These are phyloP conservation scores for Sicyos edulis DNA, from an alignment of 306 rosid species.

Conservation along the genomic window DNA sequence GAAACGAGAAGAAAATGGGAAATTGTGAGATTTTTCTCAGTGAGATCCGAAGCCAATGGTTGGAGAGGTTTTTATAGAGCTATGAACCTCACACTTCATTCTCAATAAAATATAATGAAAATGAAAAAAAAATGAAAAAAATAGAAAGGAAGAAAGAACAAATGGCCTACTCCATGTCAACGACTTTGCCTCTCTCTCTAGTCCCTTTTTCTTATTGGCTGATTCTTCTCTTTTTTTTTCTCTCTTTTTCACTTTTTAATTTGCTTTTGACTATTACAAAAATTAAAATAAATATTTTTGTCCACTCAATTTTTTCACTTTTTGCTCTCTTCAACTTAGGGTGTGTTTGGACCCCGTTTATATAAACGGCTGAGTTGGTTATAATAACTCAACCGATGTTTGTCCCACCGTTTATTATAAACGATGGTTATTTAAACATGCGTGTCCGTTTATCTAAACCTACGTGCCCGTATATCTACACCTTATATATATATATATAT, in stretches of 20 bases:
- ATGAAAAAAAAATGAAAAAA: background rate
- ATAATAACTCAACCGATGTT: too few relatives aligned
- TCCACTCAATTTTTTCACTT: background rate
- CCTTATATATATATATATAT: too few relatives aligned
- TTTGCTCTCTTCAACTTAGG: too few relatives aligned
- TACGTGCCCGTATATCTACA: too few relatives aligned
- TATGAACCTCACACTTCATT: background rate
- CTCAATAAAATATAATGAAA: background rate
- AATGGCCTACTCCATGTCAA: background rate
- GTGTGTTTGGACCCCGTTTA: too few relatives aligned
- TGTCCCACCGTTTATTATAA: too few relatives aligned
- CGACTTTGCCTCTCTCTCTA: background rate
- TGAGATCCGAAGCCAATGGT: background rate
- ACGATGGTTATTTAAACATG: too few relatives aligned
- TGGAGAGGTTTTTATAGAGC: conserved; percentile 14
- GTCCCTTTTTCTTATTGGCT: background rate
- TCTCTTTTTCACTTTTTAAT: background rate
- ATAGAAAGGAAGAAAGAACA: background rate
- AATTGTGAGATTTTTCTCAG: background rate
- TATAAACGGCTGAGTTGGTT: too few relatives aligned
- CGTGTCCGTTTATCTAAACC: too few relatives aligned
- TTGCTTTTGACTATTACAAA: background rate
- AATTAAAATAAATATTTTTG: background rate
- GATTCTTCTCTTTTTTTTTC: background rate
- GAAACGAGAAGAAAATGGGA: background rate